Evolutionary conservation across 2,329 filamentous ascomycete genomes (phyloP), one percentile per base, ranked within the genome.

Genomic region (Escovopsis sp.): DNA sequence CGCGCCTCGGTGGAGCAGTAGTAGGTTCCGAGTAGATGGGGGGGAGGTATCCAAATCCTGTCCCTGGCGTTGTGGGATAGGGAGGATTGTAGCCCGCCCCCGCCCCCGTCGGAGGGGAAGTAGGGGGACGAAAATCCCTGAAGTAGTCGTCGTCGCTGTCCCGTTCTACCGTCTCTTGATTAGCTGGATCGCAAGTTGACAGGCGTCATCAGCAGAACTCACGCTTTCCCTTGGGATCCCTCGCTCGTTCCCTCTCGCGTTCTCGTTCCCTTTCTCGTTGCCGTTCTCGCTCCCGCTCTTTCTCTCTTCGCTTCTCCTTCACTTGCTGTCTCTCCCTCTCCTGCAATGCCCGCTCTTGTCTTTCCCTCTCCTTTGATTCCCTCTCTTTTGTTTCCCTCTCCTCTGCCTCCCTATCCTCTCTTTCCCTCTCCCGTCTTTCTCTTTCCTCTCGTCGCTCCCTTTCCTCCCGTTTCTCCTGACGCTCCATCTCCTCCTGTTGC

Each of bases 11-110:
- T n/a, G 35, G 39, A 9, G 30, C 28, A 16, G 38, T 23, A 37
- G 31, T 17, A 21, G 54, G 54, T 33, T 56, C 56, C 5, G 56
- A 53, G 43, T 62, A 57, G 14, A 50, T 51, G 9, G 43, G 45
- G 30, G 32, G 31, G n/a, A n/a, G n/a, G 18, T 26, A 40, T 27
- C 35, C 39, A 9, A 35, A 34, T 10, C 42, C 39, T 3, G 44
- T 43, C 34, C 45, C 48, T 25, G 42, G 53, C 17, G 39, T 58
- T 37, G 41, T 45, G 6, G 57, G 56, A 33, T 60, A 59, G 3
- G 61, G 60, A 3, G 60, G 61, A 39, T 64, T 67, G 45, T 59
- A 68, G 13, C 61, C 60, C 11, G 66, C 66, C n/a, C 66, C 66
- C 3, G 66, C 70, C 4, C 65, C 65, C 36, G 58, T 64, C 3